Evolutionary conservation across 2,329 filamentous ascomycete genomes (phyloP), one percentile per base, ranked within the genome.

Genomic region (Cordyceps cateniannulata): DNA sequence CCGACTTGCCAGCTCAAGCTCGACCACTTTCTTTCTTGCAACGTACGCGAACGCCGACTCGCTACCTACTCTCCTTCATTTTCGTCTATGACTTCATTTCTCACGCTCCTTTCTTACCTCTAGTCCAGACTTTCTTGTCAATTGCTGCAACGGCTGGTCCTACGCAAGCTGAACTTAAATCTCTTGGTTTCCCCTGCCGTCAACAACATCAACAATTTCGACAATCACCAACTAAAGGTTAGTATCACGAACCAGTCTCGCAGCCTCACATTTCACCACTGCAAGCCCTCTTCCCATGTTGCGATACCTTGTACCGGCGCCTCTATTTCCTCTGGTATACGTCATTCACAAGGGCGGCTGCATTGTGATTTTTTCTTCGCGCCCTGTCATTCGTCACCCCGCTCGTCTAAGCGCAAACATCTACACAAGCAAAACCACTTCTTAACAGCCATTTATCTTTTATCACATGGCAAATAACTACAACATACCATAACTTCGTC

Each of bases 121-220:
- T 59, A 49, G 60, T 50, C 42, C 44, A 51, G 45, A 50, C 14
- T 55, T 38, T 52, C 45, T 29, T 47, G 42, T 60, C 59, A 60
- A 61, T 54, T 56, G 59, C 59, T 60, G 59, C 59, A 49, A 44
- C 59, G 45, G 59, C 59, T 61, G 59, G 59, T 61, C 51, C 59
- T 60, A 56, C 38, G 59, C 59, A 61, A 61, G 52, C 59, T 51
- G 59, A 55, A 49, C 56, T 47, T 59, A 59, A 35, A 47, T 53
- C 57, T 59, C 49, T 59, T 59, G 57, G 49, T 44, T 51, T 45
- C 29, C 14, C 38, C 49, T 12, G 18, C 35, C 49, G 27, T 38
- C 49, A 53, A 53, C 14, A 25, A 51, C 20, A 25, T 35, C 40
- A 53, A 59, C 38, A 59, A 59, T 53, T 47, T 52, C 40, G 57